These are phyloP conservation scores for Sugiyamaella pinicola DNA, from an alignment of 1,139 yeast genomes.

Conservation along the genomic window DNA sequence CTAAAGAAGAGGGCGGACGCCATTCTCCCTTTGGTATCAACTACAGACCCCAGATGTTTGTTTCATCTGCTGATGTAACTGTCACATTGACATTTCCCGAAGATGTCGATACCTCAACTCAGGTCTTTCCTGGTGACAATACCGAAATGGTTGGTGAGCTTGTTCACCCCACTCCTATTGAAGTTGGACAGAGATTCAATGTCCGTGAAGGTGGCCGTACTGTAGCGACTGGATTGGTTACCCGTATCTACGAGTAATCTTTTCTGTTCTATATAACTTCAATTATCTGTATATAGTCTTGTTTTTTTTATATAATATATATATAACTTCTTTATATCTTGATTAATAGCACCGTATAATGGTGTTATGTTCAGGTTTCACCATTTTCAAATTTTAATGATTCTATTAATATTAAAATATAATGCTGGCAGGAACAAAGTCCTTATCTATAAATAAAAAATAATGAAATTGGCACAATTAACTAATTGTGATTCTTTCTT, in stretches of 20 bases:
- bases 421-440: not conserved
- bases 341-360: too few species aligned
- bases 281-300: constrained; percentile 13
- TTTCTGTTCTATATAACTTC: constrained; percentile 3
- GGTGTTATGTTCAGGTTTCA: too few species aligned
- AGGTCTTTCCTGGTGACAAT: constrained; percentile 98
- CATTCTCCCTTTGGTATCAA: constrained; percentile 95
- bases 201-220: constrained; percentile 99
- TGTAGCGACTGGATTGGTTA: constrained; percentile 97
- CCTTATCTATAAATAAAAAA: constrained; percentile 8
- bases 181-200: constrained; percentile 97
- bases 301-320: not conserved
- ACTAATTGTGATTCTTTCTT: constrained; percentile 8
- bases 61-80: constrained; percentile 96
- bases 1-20: constrained; percentile 99
- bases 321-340: too few species aligned
- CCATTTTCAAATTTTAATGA: not conserved
- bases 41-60: constrained; percentile 97
- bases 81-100: constrained; percentile 90
- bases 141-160: constrained; percentile 93
- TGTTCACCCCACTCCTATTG: constrained; percentile 90
- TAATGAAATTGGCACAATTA: not conserved
- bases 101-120: constrained; percentile 80
- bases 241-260: constrained; percentile 77
- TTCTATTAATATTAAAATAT: not conserved